A percentile compares a stretch with the other conserved stretches of the same genome.
These are phyloP conservation scores for Heliosperma pusillum DNA, from an alignment of 148 eudicot species.

Conservation along the genomic window DNA sequence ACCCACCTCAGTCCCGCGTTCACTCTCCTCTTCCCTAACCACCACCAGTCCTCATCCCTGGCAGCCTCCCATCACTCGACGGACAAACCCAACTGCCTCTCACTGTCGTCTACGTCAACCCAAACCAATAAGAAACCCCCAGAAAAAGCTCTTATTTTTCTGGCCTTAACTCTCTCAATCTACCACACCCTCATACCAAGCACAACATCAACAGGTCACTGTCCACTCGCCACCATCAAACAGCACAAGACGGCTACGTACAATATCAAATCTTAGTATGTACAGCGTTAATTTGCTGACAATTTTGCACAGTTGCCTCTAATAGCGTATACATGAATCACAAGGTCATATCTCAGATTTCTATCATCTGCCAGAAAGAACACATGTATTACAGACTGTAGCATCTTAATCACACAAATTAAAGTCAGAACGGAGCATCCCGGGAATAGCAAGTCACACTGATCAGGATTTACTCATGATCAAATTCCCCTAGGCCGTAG, in stretches of 20 bases:
- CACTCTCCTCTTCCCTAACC: not conserved
- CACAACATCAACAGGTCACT: no score
- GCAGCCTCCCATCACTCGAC: not conserved
- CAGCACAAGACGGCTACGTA: no score
- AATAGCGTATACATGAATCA: not conserved
- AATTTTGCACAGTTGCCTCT: not conserved
- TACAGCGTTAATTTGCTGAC: no score
- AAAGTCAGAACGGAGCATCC: not conserved
- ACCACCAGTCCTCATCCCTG: not conserved
- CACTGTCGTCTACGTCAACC: no score
- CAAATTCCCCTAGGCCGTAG: not conserved
- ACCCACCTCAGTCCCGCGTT: not conserved
- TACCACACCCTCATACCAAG: no score
- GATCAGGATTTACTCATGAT: not conserved
- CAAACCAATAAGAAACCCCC: no score
- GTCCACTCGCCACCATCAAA: no score
- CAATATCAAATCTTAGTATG: no score
- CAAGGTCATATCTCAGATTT: not conserved
- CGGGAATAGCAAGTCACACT: not conserved
- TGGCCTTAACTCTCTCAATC: no score
- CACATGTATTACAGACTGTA: not conserved
- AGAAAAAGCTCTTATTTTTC: no score
- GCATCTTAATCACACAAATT: constrained; percentile 1
- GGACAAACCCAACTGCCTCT: not conserved
- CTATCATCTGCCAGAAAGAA: not conserved